Evolutionary conservation across 441 rosid genomes (phyloP), one percentile per base, ranked within the genome.

Genomic region (Erodium trifolium): DNA sequence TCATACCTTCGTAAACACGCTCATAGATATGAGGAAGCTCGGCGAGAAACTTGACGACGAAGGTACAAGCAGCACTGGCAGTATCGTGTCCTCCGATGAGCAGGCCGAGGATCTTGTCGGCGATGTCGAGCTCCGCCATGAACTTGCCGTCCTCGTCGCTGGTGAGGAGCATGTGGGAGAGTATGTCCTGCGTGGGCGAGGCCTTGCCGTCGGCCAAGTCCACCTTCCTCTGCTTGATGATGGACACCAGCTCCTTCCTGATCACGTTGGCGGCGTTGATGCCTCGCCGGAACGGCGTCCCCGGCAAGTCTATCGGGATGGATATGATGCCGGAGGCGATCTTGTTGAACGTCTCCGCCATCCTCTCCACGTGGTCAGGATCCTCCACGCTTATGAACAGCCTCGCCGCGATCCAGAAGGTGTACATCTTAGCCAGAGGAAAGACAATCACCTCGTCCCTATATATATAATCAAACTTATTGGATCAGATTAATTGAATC

Each of bases 61-160:
- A 74, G 31, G 77, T 74, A 57, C 77, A 74, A 65, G 77, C 73
- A 16, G 77, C 77, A 37, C 77, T 74, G 59, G 77, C 73, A 0
- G 77, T 74, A 66, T 74, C 77, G 35, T 74, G 77, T 41, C 77
- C 77, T 12, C 77, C 77, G 68, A 74, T 45, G 51, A 74, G 69
- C 47, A 74, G 5, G 77, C 73, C 27, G 27, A 23, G 27, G 27
- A 23, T 23, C 27, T 23, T 23, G 27, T 23, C 27, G 27, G 27
- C 27, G 2, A 74, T 74, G 2, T 74, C 77, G 14, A 74, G 60
- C 73, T 74, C 77, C 63, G 70, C 69, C 77, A 74, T 70, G 73
- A 69, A 73, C 70, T 47, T 74, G 23, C 78, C 78, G 41, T 75
- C 71, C 60, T 75, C 78, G 31, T 59, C 70, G 3, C 70, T 59